phyloP scores from a whole-genome alignment of 257 asterid species.

The Verbascum thapsus region DNA sequence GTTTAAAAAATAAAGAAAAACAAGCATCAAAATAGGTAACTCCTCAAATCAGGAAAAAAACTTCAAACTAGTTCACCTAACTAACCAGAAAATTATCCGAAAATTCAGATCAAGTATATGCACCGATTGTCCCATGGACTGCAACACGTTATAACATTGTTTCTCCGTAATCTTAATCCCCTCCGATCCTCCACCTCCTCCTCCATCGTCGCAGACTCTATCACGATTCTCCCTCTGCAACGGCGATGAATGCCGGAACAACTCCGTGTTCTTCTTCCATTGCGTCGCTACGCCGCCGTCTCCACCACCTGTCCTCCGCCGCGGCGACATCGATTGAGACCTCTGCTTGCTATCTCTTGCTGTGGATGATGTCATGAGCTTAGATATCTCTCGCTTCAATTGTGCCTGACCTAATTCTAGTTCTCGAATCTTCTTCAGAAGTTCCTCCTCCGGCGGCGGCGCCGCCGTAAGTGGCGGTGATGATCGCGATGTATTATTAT shows the following conservation, averaged over 20 bases:
- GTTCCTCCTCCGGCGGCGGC: conserved; percentile 74
- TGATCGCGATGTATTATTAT: conserved; percentile 34
- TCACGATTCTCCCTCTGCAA: conserved; percentile 72
- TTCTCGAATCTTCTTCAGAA: conserved; percentile 82
- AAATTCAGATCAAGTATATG: conserved; percentile 71
- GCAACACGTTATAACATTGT: conserved; percentile 85
- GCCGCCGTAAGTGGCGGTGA: too few species aligned
- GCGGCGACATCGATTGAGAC: conserved; percentile 92
- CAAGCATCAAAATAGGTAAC: background rate
- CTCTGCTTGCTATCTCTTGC: conserved; percentile 53
- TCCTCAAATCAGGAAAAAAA: conserved; percentile 34
- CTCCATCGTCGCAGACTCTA: conserved; percentile 39
- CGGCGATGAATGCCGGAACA: conserved; percentile 80
- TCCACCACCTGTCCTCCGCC: conserved; percentile 44
- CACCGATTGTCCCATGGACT: conserved; percentile 94
- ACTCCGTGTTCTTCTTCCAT: conserved; percentile 67
- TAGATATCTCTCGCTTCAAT: conserved; percentile 81
- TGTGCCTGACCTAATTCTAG: conserved; percentile 82
- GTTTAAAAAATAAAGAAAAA: background rate
- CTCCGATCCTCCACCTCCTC: conserved; percentile 42
- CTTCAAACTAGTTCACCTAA: conserved; percentile 31
- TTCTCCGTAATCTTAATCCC: conserved; percentile 69
- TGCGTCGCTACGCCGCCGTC: conserved; percentile 41
- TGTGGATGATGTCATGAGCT: conserved; percentile 61
- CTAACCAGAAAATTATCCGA: conserved; percentile 83